Evolutionary conservation across 176 grass and related monocot species (phyloP), one percentile per base, ranked within the genome.

Genomic region (Carex littledalei): DNA sequence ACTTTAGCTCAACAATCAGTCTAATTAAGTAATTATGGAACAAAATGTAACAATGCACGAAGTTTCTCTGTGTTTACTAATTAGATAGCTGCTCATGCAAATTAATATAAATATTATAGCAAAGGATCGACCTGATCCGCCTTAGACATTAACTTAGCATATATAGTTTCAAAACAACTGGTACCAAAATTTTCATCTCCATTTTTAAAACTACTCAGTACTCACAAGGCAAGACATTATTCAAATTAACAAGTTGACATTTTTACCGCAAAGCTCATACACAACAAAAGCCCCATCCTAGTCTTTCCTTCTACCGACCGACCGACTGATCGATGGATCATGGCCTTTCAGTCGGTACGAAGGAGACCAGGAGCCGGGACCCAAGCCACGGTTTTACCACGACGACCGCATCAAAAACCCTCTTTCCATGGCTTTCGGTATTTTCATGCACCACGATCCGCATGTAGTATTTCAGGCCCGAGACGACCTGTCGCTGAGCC

Each of bases 391-490:
- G 93, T 86, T 98, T 90, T 14, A 92, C 91, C 58, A 90, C 76
- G 9, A 95, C 89, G 6, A 89, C 88, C 77, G 89, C 95, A 76
- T 98, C 88, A 82, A 90, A 95, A 5, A 63, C 84, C 39, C 91
- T 88, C 14, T 85, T 54, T 50, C 24, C 84, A 9, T 18, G 58
- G 26, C 8, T 83, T 68, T 84, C 84, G 15, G 39, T 6, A 53
- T 16, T 69, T 6, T 3, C 57, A 39, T 45, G 73, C 10, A 70
- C 84, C 78, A 69, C 87, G 10, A 95, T 79, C 45, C 84, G 90
- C 73, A 98, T 88, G 88, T 90, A 98, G 90, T 98, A 98, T 87
- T 88, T 98, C 84, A 98, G 37, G 7, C 95, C 95, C n/a, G 95
- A 85, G 11, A 98, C 95, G 63, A 98, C 93, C 89, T 98, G 93